These are phyloP conservation scores for Dimocarpus longan DNA, from an alignment of 345 rosid species.

Conservation along the genomic window DNA sequence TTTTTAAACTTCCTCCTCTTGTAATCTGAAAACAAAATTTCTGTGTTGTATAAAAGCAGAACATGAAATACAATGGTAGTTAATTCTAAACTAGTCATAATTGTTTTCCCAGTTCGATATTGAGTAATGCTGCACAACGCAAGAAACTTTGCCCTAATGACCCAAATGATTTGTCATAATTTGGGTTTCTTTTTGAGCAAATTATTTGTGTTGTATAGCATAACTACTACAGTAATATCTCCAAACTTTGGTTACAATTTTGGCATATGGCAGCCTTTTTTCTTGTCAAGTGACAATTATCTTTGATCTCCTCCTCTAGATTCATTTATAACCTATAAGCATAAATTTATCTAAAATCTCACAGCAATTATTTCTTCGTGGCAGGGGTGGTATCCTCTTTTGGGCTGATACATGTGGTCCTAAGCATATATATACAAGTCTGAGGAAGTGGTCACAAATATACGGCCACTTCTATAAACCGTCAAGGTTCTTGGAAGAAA, in stretches of 20 bases:
- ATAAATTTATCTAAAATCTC: background rate
- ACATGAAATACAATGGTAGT: background rate
- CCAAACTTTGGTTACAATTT: background rate
- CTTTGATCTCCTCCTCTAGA: background rate
- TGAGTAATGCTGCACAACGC: background rate
- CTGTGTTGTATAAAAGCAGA: background rate
- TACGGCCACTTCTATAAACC: conserved; percentile 79
- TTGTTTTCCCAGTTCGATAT: background rate
- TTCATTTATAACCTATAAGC: background rate
- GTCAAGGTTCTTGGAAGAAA: conserved; percentile 81
- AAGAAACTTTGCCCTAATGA: background rate
- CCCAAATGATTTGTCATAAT: background rate
- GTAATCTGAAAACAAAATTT: background rate
- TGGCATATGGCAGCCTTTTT: background rate
- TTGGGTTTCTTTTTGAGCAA: background rate
- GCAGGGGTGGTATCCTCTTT: conserved; percentile 90
- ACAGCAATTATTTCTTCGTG: conserved; percentile 6
- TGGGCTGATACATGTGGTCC: conserved; percentile 88
- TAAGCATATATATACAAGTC: conserved; percentile 55
- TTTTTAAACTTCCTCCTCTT: background rate
- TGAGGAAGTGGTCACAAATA: conserved; percentile 67
- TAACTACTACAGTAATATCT: background rate
- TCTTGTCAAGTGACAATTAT: background rate
- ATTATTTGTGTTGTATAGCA: background rate
- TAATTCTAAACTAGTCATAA: background rate